phyloP scores from a whole-genome alignment of 2,329 filamentous ascomycete species.

The Xylaria sp. region DNA sequence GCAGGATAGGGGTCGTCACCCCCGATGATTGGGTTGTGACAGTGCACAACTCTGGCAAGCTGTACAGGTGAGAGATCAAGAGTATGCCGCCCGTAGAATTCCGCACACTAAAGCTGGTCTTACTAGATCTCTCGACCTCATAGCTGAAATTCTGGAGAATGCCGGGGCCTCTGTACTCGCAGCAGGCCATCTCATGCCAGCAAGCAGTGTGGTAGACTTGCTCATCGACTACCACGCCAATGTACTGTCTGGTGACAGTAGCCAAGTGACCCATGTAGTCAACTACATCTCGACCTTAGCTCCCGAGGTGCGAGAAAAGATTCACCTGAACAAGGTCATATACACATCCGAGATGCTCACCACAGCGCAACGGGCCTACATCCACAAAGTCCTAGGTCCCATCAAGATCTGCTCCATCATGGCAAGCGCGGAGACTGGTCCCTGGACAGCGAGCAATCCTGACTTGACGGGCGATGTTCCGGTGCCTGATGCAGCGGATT shows the following conservation, averaged over 20 bases:
- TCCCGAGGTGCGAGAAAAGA: constrained; percentile 9
- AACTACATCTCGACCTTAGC: constrained; percentile 33
- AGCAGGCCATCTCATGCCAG: constrained; percentile 31
- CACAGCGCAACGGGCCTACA: constrained; percentile 29
- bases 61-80: constrained; percentile 34
- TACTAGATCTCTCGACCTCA: constrained; percentile 36
- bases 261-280: constrained; percentile 35
- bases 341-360: constrained; percentile 42
- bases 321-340: constrained; percentile 38
- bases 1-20: constrained; percentile 28
- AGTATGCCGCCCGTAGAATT: neutral
- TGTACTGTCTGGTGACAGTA: constrained; percentile 35
- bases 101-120: neutral
- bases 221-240: constrained; percentile 34
- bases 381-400: constrained; percentile 29
- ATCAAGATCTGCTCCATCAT: constrained; percentile 38
- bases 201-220: constrained; percentile 25
- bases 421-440: constrained; percentile 40
- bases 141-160: constrained; percentile 37
- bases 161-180: constrained; percentile 37
- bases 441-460: constrained; percentile 34
- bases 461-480: constrained; percentile 25
- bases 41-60: constrained; percentile 32
- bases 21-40: constrained; percentile 38
- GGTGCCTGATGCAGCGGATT: constrained; percentile 26